Evolutionary conservation across 176 grass and related monocot species (phyloP).

Genomic region (Carex parvula): DNA sequence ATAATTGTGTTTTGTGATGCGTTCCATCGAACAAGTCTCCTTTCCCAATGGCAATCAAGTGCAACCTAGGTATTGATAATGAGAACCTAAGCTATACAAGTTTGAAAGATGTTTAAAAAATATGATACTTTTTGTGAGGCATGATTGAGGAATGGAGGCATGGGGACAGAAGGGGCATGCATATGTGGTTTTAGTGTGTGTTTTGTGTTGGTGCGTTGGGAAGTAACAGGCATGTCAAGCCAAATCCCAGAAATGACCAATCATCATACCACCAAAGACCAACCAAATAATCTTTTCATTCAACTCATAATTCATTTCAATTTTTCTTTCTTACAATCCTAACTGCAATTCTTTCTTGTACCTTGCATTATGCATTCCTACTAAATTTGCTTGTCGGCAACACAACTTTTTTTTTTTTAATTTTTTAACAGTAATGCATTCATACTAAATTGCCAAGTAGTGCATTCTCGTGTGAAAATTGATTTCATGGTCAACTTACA

Average conservation of each 20-base stretch:
- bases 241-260: slow-evolving; percentile 20
- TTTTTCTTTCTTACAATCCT: neutral
- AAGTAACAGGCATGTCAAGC: slow-evolving; percentile 27
- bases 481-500: too few species aligned
- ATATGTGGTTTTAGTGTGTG: neutral
- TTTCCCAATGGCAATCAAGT: slow-evolving; percentile 22
- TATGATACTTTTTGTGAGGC: slow-evolving; percentile 18
- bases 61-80: slow-evolving; percentile 6
- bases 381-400: too few species aligned
- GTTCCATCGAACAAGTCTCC: slow-evolving; percentile 4
- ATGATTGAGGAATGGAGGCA: slow-evolving; percentile 28
- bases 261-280: slow-evolving; percentile 27
- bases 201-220: slow-evolving; percentile 3
- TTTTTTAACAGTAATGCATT: too few species aligned
- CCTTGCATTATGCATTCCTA: too few species aligned
- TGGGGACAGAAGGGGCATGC: neutral
- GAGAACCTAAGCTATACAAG: slow-evolving; percentile 15
- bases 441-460: too few species aligned
- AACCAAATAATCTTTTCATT: neutral
- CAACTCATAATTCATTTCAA: neutral
- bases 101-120: neutral
- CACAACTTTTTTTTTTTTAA: too few species aligned
- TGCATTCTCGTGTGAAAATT: too few species aligned
- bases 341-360: neutral
- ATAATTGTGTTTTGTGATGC: slow-evolving; percentile 22